Base-by-base conservation (phyloP, 116 monocot genomes). In the Posidonia oceanica region DNA sequence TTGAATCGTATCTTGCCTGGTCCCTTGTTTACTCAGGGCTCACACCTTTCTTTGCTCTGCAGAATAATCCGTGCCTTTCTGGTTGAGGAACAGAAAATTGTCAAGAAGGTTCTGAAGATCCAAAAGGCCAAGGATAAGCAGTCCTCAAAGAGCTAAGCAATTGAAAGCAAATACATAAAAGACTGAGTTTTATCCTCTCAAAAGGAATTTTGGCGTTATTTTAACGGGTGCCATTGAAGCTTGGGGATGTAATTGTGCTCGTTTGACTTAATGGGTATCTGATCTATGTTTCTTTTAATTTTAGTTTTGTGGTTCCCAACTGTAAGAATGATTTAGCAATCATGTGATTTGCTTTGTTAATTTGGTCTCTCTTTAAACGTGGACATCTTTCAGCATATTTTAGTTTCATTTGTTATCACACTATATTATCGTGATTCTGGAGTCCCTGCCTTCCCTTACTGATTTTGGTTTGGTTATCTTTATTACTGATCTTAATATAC, bases 31-130 rank as follows among this genome's bases (percentile, higher is more conserved):
- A 48, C 66, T 41, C 16, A 41, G 18, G 41, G 18, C 8, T 4
- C 14, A 8, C 5, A 21, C 40, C 15, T 42, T 38, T 18, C 2
- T 20, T 14, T 66, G n/a, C 41, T 66, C 39, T 70, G 70, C 58
- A 72, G 71, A 20, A 61, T 72, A 14, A 61, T 72, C 14, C 71
- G 71, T 22, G 71, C 71, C 15, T 72, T 72, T 52, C 56, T 72
- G 44, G 61, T 72, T 4, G 71, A 72, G 16, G 71, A 72, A 18
- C 71, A 61, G 29, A 70, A 70, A 36, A 68, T 68, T 53, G 68
- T 68, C 22, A 68, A 68, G 54, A 68, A 68, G 52, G 68, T 68
- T 29, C 36, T 68, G 37, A 68, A 68, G 54, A 52, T 68, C 51
- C 68, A 68, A 36, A 68, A 68, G 68, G 52, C 54, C 13, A 68